Conservation (phyloP, 2,329 filamentous ascomycete genomes). For the Cladophialophora psammophila region DNA sequence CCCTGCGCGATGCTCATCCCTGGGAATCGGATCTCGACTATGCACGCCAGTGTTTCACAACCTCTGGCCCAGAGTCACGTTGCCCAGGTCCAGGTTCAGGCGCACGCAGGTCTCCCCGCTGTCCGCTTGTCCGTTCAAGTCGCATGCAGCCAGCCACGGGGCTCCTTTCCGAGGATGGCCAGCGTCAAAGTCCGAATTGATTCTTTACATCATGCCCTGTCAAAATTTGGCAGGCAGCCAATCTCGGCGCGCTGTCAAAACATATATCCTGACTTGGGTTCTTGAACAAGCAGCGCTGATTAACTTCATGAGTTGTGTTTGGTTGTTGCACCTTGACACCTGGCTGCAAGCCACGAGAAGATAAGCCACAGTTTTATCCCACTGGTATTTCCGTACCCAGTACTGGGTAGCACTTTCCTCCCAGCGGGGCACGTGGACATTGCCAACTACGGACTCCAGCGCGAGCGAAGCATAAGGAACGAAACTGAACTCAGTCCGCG, state of each 20-base stretch:
- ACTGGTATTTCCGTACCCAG: not conserved
- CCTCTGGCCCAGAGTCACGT: not conserved
- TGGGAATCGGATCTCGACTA: constrained; percentile 16
- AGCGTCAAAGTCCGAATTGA: constrained; percentile 1
- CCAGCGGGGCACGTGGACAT: not conserved
- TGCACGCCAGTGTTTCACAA: constrained; percentile 16
- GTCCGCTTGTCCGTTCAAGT: constrained; percentile 3
- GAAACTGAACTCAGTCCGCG: not conserved
- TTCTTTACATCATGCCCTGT: constrained; percentile 1
- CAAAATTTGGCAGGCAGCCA: not conserved
- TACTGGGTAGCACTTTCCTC: not conserved
- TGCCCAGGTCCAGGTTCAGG: not conserved
- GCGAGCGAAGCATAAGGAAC: not conserved
- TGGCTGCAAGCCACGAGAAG: not conserved
- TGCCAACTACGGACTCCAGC: not conserved
- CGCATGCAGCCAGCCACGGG: not conserved
- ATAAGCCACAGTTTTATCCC: not conserved
- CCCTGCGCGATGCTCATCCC: not conserved
- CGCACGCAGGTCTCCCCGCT: not conserved
- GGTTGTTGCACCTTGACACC: not conserved
- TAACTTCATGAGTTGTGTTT: not conserved
- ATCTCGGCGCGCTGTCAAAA: constrained; percentile 3
- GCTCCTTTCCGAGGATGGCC: not conserved
- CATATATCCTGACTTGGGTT: not conserved
- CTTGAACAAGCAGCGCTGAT: not conserved